Base-by-base conservation (phyloP, 1,284 basidiomycete species). In the Tylopilus sp. region DNA sequence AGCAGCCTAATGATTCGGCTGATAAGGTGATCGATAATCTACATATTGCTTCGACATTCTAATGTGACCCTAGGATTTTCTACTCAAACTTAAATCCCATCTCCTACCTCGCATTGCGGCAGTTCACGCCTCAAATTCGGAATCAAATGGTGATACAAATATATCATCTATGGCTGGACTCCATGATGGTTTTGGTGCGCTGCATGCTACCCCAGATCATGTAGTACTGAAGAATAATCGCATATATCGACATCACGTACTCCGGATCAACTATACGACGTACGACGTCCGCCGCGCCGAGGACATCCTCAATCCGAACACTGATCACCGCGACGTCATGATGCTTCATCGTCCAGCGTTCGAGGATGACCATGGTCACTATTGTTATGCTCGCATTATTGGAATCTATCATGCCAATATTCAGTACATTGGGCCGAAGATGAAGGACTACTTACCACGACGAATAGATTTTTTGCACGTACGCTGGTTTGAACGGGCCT, bases 251-350 rank as follows among this genome's bases (percentile, higher is more conserved):
- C 78, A 80, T 58, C 56, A 63, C 8, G 68, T 70, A 3, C 15
- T 77, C 0, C 67, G 62, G 0, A 41, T 81, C 57, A 76, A 80
- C 63, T 79, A 77, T 59, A 81, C 78, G 1, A 72, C 75, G 0
- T 81, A 81, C 55, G 74, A 81, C 62, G 62, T 80, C 15, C 72
- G 64, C 3, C 41, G 67, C 6, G 57, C 55, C 1, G 56, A 64
- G n/a, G 71, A 75, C 33, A 44, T 53, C 16, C 38, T 75, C 62
- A 71, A 69, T 38, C 58, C 65, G 1, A 16, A 12, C 32, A 65
- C 39, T 6, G 49, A 60, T 13, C 47, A 62, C 12, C 41, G 39
- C 24, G 41, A 52, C 49, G 55, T 61, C 24, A 67, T 63, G 54
- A 52, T 63, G 47, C 67, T 44, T 13, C 39, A 8, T 2, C 18